Evolutionary conservation across 441 rosid species (phyloP).

Genomic region (Pelargonium fulgidum): DNA sequence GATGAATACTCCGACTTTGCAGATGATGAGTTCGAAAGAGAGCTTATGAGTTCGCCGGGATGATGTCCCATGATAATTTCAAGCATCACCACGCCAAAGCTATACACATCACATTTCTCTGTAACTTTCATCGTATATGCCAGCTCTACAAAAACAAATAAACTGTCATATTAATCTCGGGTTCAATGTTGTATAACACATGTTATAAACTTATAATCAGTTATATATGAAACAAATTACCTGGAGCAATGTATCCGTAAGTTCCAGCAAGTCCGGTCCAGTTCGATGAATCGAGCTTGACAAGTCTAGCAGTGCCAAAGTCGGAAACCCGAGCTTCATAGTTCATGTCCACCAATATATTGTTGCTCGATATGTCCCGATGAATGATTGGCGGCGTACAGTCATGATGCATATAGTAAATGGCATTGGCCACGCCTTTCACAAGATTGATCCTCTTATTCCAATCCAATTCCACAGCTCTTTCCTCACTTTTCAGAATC

Average conservation of each 20-base stretch:
- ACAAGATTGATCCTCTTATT: constrained; percentile 27
- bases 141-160: no score
- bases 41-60: constrained; percentile 29
- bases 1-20: not conserved
- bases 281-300: constrained; percentile 32
- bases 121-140: no score
- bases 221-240: constrained; percentile 9
- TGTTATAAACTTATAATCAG: no score
- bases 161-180: no score
- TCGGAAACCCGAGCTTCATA: constrained; percentile 36
- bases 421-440: constrained; percentile 36
- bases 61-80: constrained; percentile 36
- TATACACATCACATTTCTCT: no score
- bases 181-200: no score
- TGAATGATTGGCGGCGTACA: constrained; percentile 33
- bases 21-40: not conserved
- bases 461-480: constrained; percentile 31
- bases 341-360: constrained; percentile 25
- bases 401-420: constrained; percentile 40
- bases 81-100: constrained; percentile 17
- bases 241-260: constrained; percentile 45
- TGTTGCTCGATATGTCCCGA: constrained; percentile 37
- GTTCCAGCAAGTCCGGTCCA: constrained; percentile 40
- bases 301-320: constrained; percentile 26
- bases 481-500: constrained; percentile 23